A percentile compares a stretch with the other conserved stretches of the same genome.
Evolutionary conservation across 768 basidiomycete genomes (phyloP).

Genomic region (Sporobolomyces phaffii): DNA sequence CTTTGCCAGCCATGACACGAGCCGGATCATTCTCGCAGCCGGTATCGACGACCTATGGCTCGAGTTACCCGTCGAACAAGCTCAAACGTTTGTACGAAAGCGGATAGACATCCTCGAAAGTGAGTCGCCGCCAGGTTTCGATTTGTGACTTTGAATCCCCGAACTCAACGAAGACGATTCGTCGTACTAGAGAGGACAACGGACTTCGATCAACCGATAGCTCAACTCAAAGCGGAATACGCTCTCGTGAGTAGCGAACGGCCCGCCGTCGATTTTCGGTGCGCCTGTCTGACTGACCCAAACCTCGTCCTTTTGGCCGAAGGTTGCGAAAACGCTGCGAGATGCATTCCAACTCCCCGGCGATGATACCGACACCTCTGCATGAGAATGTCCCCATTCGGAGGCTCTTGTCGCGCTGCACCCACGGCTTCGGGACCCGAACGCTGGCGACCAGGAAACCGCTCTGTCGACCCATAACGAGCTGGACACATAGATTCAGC

Average conservation of each 20-base stretch:
- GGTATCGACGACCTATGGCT: slow-evolving; percentile 25
- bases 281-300: no score
- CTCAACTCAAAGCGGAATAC: background rate
- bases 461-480: no score
- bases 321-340: slow-evolving; percentile 25
- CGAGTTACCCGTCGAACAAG: slow-evolving; percentile 9
- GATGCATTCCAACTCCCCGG: slow-evolving; percentile 16
- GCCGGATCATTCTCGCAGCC: background rate
- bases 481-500: no score
- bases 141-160: no score
- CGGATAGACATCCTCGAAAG: slow-evolving; percentile 7
- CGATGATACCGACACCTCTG: background rate
- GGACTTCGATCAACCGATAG: background rate
- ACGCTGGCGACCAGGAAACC: no score
- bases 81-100: slow-evolving; percentile 1
- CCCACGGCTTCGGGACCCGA: no score
- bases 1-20: slow-evolving; percentile 9
- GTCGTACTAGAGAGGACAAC: background rate
- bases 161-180: no score
- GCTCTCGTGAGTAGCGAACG: slow-evolving; percentile 3
- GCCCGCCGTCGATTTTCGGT: no score
- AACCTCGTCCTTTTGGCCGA: background rate
- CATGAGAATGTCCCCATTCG: background rate
- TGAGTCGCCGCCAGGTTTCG: no score
- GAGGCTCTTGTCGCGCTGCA: no score